phyloP scores from a whole-genome alignment of 2,329 filamentous ascomycete genomes.

The Fusarium decemcellulare region DNA sequence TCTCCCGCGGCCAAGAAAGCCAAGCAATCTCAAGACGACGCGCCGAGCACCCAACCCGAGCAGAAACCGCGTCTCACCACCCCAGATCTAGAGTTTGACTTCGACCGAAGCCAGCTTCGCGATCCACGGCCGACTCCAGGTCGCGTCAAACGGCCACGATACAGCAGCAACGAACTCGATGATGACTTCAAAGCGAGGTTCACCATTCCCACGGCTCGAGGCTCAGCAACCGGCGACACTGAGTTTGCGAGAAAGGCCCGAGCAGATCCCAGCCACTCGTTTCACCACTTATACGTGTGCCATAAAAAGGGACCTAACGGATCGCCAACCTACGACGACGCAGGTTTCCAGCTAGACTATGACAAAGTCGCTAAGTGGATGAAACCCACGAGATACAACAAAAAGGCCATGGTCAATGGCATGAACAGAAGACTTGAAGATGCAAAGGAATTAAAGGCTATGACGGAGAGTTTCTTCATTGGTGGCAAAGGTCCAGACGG shows the following conservation, averaged over 20 bases:
- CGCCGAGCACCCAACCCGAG: background rate
- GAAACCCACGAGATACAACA: conserved; percentile 30
- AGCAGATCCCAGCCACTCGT: background rate
- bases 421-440: conserved; percentile 14
- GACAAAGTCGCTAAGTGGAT: conserved; percentile 32
- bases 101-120: conserved; percentile 26
- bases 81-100: conserved; percentile 32
- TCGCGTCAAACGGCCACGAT: conserved; percentile 17
- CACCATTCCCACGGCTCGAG: conserved; percentile 17
- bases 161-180: background rate
- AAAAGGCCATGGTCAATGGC: conserved; percentile 11
- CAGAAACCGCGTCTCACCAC: conserved; percentile 13
- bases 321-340: conserved; percentile 27
- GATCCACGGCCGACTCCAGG: conserved; percentile 33
- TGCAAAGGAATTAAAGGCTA: background rate
- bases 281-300: conserved; percentile 32
- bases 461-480: conserved; percentile 21
- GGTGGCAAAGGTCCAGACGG: conserved; percentile 9
- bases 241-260: background rate
- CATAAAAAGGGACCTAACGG: conserved; percentile 34
- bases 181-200: conserved; percentile 30
- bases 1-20: background rate
- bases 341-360: conserved; percentile 38
- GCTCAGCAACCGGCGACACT: background rate
- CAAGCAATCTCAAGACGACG: background rate